Conservation (phyloP, 2,329 filamentous ascomycete species). For the Aspergillus melleus region DNA sequence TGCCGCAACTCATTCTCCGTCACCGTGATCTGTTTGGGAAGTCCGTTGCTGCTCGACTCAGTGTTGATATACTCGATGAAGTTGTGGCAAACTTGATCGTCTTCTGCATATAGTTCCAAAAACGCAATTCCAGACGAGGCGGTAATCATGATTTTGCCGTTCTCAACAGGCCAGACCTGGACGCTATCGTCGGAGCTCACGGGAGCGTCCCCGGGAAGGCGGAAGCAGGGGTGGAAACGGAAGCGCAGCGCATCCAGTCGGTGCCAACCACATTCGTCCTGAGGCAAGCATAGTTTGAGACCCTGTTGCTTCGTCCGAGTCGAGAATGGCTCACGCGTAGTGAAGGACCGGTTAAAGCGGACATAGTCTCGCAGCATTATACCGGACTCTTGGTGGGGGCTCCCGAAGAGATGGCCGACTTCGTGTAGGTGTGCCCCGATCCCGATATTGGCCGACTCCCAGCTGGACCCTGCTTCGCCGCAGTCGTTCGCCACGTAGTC, state of each 20-base stretch:
- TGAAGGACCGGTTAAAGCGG: slow-evolving; percentile 78
- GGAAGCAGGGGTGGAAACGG: slow-evolving; percentile 86
- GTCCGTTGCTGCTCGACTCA: slow-evolving; percentile 55
- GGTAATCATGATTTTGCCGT: slow-evolving; percentile 71
- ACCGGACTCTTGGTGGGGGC: slow-evolving; percentile 84
- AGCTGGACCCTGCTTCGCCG: slow-evolving; percentile 83
- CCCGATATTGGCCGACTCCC: slow-evolving; percentile 93
- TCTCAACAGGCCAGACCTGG: slow-evolving; percentile 82
- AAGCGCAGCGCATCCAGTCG: slow-evolving; percentile 85
- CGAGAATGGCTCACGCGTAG: slow-evolving; percentile 77
- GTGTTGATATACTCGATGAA: slow-evolving; percentile 79
- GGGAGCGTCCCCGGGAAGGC: slow-evolving; percentile 71
- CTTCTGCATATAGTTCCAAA: slow-evolving; percentile 77
- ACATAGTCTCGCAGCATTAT: slow-evolving; percentile 91
- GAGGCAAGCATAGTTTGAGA: slow-evolving; percentile 66
- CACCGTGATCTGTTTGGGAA: slow-evolving; percentile 71
- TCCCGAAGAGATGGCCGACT: slow-evolving; percentile 85
- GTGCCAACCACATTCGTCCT: slow-evolving; percentile 91
- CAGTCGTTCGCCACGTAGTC: slow-evolving; percentile 79
- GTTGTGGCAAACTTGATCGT: slow-evolving; percentile 74
- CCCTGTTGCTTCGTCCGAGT: slow-evolving; percentile 84
- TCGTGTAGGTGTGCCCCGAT: slow-evolving; percentile 93
- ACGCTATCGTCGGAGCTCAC: slow-evolving; percentile 70
- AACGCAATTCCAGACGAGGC: slow-evolving; percentile 81
- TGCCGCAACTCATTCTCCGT: slow-evolving; percentile 73